Conservation (phyloP, 495 filamentous ascomycete species). For the Trichoderma erinaceum region DNA sequence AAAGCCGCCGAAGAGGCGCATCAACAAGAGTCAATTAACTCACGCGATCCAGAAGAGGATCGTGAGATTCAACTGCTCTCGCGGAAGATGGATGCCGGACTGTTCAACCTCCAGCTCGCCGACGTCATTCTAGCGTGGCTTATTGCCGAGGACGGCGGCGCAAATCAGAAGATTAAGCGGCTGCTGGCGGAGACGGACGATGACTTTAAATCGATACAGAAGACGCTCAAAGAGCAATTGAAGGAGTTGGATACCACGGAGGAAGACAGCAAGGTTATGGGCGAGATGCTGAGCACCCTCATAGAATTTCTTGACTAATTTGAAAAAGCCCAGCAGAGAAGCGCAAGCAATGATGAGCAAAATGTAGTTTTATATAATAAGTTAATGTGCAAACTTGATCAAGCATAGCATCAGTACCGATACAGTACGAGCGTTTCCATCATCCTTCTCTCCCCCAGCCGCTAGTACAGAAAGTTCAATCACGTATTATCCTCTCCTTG, state of each 20-base stretch:
- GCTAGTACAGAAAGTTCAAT: not conserved
- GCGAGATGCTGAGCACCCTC: constrained; percentile 66
- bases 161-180: constrained; percentile 56
- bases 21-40: constrained; percentile 47
- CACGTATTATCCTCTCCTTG: not conserved
- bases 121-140: constrained; percentile 92
- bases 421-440: not conserved
- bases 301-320: constrained; percentile 49
- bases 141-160: constrained; percentile 81
- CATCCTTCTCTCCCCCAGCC: not conserved
- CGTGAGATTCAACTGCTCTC: constrained; percentile 64
- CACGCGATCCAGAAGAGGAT: constrained; percentile 54
- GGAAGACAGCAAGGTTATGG: constrained; percentile 51
- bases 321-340: not conserved
- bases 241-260: constrained; percentile 53
- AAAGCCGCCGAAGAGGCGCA: constrained; percentile 50
- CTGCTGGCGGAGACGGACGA: constrained; percentile 65
- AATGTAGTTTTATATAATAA: constrained; percentile 14
- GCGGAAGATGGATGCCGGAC: constrained; percentile 73
- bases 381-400: constrained; percentile 22
- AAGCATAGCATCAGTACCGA: not conserved
- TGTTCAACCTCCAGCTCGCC: constrained; percentile 79
- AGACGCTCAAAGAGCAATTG: constrained; percentile 65
- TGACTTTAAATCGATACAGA: constrained; percentile 51
- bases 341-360: constrained; percentile 2